Base-by-base conservation (phyloP, 352 stramenopile genomes). In the Pythium graminicola region DNA sequence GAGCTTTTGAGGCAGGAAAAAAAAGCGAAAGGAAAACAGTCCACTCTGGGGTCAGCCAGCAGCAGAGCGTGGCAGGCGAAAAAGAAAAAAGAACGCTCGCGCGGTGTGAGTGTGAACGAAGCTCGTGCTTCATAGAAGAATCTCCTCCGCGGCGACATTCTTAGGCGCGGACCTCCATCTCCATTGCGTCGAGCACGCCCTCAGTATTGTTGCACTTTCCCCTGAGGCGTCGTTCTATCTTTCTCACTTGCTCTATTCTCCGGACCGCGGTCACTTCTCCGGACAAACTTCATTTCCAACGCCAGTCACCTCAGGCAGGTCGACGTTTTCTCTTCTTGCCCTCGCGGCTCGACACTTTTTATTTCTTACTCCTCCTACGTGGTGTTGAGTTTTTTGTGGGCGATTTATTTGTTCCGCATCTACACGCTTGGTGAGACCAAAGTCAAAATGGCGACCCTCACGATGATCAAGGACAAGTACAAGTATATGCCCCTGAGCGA, bases 401-500 rank as follows among this genome's bases (percentile, higher is more conserved):
- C 27, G 7, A 29, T 29, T 23, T 2, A 40, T 31, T 17, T n/a
- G n/a, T n/a, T n/a, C n/a, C n/a, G n/a, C n/a, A n/a, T n/a, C n/a
- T n/a, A n/a, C n/a, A n/a, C n/a, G n/a, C n/a, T 22, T 44, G 38
- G 38, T 22, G 27, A 26, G n/a, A 44, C 27, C 14, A 17, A 17
- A 41, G 31, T 2, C 41, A 59, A 38, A 28, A 65, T 65, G 58
- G 52, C 59, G 24, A 36, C 31, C 5, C 57, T 65, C 47, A 54
- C 58, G 27, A 66, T 66, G 58, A 33, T 61, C 41, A 61, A 59
- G 47, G 45, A 38, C 53, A 67, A 67, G 60, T 63, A 67, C 73
- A 93, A 93, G 67, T 91, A 91, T 62, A 88, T 93, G 80, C 83
- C 83, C 42, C 67, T 93, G 49, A 89, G 77, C 62, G 83, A 93